Conservation (phyloP, 148 eudicot species). For the Cornus kousa region DNA sequence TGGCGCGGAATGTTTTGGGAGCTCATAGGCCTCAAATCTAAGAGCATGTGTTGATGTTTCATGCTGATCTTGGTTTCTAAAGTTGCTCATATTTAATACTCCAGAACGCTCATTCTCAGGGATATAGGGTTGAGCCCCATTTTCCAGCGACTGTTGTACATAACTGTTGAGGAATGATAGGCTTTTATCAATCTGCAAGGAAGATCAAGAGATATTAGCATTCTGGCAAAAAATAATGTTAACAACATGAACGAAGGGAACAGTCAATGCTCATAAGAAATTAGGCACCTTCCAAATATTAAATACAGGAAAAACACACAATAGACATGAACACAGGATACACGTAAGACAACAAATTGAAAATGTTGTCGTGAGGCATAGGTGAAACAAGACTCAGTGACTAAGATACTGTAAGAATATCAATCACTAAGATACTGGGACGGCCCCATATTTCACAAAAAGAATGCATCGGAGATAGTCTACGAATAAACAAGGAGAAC, state of each 20-base stretch:
- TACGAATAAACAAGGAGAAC: background rate
- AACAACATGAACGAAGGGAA: background rate
- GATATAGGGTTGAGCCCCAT: constrained; percentile 91
- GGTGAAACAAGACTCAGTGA: background rate
- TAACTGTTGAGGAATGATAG: constrained; percentile 71
- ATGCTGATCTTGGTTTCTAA: constrained; percentile 51
- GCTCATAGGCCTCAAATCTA: constrained; percentile 92
- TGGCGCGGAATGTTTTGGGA: constrained; percentile 65
- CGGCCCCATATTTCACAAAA: background rate
- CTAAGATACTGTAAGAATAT: background rate
- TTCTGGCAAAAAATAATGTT: background rate
- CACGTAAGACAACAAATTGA: background rate
- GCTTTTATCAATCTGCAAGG: constrained; percentile 69
- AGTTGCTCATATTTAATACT: constrained; percentile 43
- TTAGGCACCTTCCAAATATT: background rate
- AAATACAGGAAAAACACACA: background rate
- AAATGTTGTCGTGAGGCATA: background rate
- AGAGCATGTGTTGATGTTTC: constrained; percentile 71
- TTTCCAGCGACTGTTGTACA: constrained; percentile 63
- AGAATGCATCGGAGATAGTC: background rate
- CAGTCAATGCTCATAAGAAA: background rate
- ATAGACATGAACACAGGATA: background rate
- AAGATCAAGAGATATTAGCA: constrained; percentile 8
- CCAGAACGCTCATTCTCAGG: constrained; percentile 75
- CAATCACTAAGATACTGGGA: background rate